phyloP scores from a whole-genome alignment of 257 asterid species.

The Solanum pinnatisectum region DNA sequence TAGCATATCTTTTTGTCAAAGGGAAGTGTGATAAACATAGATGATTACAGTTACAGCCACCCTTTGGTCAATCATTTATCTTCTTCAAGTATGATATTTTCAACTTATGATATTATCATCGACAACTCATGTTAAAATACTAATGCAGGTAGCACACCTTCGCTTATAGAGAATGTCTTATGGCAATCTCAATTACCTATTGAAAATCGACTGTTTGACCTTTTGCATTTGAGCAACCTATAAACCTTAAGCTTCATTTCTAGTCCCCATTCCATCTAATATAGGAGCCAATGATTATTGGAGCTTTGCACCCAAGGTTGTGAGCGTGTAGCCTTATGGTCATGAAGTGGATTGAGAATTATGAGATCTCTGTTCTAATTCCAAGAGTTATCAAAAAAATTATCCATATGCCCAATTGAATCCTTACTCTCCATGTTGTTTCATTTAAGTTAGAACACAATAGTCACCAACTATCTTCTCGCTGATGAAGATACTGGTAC shows the following conservation, averaged over 20 bases:
- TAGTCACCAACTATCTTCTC: background rate
- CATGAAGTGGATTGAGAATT: background rate
- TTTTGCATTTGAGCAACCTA: background rate
- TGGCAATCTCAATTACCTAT: background rate
- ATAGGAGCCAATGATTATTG: background rate
- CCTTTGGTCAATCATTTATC: background rate
- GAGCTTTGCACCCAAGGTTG: background rate
- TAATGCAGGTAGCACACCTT: background rate
- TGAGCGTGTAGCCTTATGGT: background rate
- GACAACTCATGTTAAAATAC: background rate
- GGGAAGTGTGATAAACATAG: background rate
- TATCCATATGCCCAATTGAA: background rate
- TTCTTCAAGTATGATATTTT: background rate
- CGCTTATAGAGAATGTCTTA: background rate
- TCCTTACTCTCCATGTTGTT: background rate
- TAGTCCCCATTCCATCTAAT: background rate
- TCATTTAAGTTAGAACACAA: background rate
- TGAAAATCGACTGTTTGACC: background rate
- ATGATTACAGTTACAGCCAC: background rate
- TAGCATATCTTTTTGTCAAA: background rate
- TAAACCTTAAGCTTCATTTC: background rate
- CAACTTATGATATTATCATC: background rate
- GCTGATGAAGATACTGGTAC: background rate
- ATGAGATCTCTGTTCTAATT: background rate
- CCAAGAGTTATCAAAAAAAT: background rate